Evolutionary conservation across 208 protist species (phyloP).

Genomic region (Trichomonas gallinae): DNA sequence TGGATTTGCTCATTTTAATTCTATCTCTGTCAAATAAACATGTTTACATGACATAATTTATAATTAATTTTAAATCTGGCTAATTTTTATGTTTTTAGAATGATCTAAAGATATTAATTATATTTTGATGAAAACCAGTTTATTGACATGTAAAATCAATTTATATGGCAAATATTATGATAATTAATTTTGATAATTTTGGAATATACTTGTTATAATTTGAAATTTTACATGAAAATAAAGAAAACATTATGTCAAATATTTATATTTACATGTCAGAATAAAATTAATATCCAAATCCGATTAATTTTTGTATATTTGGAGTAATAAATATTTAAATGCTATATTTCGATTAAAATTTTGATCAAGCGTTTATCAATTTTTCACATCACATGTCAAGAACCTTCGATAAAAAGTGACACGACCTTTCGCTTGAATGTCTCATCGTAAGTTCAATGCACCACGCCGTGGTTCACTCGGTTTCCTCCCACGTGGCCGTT

Average conservation of each 20-base stretch:
- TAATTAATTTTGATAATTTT: too few species aligned
- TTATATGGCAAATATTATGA: too few species aligned
- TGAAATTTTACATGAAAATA: too few species aligned
- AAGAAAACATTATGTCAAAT: too few species aligned
- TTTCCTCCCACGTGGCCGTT: constrained; percentile 87
- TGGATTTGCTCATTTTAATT: neutral
- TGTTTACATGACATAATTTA: too few species aligned
- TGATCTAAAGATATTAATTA: neutral
- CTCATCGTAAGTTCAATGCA: constrained; percentile 87
- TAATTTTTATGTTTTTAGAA: too few species aligned
- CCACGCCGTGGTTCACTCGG: constrained; percentile 90
- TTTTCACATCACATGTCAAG: neutral
- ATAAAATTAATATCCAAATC: neutral
- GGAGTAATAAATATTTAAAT: neutral
- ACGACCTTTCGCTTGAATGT: constrained; percentile 38
- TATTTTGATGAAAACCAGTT: neutral
- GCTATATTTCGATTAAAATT: neutral
- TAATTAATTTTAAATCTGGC: too few species aligned
- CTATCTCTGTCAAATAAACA: neutral
- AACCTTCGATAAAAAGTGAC: neutral
- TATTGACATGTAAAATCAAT: too few species aligned
- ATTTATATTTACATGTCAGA: neutral
- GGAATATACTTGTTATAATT: too few species aligned
- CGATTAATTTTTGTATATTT: neutral
- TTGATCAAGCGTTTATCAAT: too few species aligned